Evolutionary conservation across 345 rosid species (phyloP), one percentile per base, ranked within the genome.

Genomic region (Carallia pectinifolia): DNA sequence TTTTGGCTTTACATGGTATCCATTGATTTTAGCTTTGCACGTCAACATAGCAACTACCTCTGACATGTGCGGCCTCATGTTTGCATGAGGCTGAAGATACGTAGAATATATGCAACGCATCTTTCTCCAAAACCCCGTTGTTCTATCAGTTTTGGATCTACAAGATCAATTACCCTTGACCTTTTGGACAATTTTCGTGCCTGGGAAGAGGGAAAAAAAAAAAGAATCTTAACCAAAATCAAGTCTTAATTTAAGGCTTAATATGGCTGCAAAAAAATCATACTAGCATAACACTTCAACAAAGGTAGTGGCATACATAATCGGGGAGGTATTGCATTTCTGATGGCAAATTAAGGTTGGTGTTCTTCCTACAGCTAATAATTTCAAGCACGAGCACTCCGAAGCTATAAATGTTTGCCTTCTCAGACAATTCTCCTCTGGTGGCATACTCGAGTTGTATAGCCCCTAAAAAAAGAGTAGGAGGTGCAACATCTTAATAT

Each of bases 381-480:
- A 23, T 23, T 23, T 23, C 23, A 23, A 23, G 23, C 23, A 23
- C 23, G 23, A 23, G 23, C 23, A 23, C 23, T 23, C 23, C 23
- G 23, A 23, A 23, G 23, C 23, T 23, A 23, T 23, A 23, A 23
- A 23, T 23, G 23, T 23, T 23, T 23, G 23, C 23, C 23, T 23
- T 23, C 23, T 23, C 23, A 23, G 23, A 23, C 23, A 23, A 23
- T 23, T 85, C 88, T 71, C 91, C 91, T 72, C 85, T 80, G 16
- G 82, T 84, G 30, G 90, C 91, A 56, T 87, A 89, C 71, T 89
- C 87, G 91, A 44, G 95, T 90, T 18, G 90, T 84, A 47, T 87
- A 87, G 15, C 91, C 90, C 66, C 88, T 86, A 66, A 40, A 0
- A 59, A 34, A 16, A 68, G 29, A 18, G 23, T 16, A n/a, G 6